Evolutionary conservation across 2,329 filamentous ascomycete species (phyloP), one percentile per base, ranked within the genome.

Genomic region (Verticillium alfalfae): DNA sequence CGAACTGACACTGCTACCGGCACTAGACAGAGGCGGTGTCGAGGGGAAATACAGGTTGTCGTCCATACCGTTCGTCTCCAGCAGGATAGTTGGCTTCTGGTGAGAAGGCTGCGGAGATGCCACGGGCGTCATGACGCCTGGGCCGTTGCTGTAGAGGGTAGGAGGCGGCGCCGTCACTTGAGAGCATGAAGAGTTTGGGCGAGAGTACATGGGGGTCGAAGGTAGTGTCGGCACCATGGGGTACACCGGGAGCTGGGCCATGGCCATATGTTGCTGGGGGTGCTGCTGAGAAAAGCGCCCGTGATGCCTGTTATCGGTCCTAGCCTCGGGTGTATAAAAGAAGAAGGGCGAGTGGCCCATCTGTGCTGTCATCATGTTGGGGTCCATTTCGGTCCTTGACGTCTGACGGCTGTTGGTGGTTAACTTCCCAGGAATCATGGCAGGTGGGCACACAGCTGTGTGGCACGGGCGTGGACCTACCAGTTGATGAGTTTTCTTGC

Each of bases 1-100:
- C 82, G 92, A 97, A 79, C 91, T 92, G 70, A 92, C 89, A 61
- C 86, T 88, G 81, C 93, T 97, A 67, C 90, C 90, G 36, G 92
- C 89, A 2, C 90, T 88, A 31, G 93, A 97, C 69, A 97, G 83
- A 56, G 93, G 90, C 57, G 93, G 93, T 22, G 93, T 97, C 8
- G 92, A 88, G 38, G 93, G 93, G 71, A 91, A 92, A 76, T 88
- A 91, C 66, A 87, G 84, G 68, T 89, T 86, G 36, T 78, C 76
- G 68, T 88, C 83, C 68, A 82, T 79, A 64, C 90, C 84, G 68
- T 93, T 89, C 16, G 91, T 92, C 75, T 96, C 90, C 66, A 96
- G 78, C 70, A 92, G 81, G 72, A 95, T 91, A 54, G 86, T 84
- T 5, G 92, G 88, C 84, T 92, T 93, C 73, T 92, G 87, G 56